A percentile compares a stretch with the other conserved stretches of the same genome.
Evolutionary conservation across 192 early-diverging fungal genomes (phyloP).

Genomic region (Backusella tarrabulga): DNA sequence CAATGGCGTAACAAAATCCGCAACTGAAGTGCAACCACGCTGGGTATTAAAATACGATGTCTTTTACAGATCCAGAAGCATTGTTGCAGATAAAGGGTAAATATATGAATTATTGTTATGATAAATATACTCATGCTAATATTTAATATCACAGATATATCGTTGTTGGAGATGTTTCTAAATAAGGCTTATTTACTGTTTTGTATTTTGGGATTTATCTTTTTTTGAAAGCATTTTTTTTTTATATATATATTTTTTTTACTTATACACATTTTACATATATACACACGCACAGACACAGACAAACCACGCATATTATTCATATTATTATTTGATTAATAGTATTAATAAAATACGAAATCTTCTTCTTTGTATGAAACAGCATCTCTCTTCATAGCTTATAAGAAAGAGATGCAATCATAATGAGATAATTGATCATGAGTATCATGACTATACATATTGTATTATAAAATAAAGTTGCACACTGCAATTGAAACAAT

Average conservation of each 20-base stretch:
- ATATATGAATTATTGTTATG: neutral
- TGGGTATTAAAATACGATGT: slow-evolving; percentile 56
- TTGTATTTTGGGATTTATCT: slow-evolving; percentile 3
- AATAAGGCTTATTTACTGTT: neutral
- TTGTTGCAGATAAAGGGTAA: slow-evolving; percentile 54
- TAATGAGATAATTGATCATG: neutral
- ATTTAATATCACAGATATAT: neutral
- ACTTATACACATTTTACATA: neutral
- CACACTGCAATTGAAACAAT: too few relatives aligned
- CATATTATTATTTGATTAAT: neutral
- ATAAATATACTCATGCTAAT: too few relatives aligned
- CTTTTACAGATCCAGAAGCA: slow-evolving; percentile 43
- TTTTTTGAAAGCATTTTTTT: neutral
- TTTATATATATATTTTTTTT: neutral
- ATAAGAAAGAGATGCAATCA: neutral
- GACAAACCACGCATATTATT: neutral
- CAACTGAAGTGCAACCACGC: slow-evolving; percentile 29
- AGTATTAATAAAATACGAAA: neutral
- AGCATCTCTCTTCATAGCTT: neutral
- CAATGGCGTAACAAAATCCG: slow-evolving; percentile 14
- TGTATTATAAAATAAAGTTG: neutral
- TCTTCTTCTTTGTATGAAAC: neutral
- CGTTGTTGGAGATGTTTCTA: slow-evolving; percentile 13
- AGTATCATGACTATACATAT: neutral
- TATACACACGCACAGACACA: neutral